A percentile compares a stretch with the other conserved stretches of the same genome.
Conservation (phyloP, 495 filamentous ascomycete species). For the Xylaria bambusicola region DNA sequence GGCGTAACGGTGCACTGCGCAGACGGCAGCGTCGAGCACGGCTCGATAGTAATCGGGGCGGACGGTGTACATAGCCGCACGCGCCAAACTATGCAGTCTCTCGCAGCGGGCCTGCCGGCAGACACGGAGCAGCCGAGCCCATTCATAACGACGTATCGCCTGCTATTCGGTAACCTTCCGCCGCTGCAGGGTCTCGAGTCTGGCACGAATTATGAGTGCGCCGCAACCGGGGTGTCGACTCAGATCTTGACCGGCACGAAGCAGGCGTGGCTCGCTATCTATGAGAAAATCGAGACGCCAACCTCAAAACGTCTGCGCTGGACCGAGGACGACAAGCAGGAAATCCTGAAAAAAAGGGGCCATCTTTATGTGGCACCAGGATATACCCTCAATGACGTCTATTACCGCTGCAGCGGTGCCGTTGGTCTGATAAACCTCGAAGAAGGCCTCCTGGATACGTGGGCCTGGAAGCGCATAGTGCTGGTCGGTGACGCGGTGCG, state of each 20-base stretch:
- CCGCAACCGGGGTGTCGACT: constrained; percentile 23
- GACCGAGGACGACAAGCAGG: constrained; percentile 39
- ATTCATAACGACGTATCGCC: constrained; percentile 31
- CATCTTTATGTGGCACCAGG: constrained; percentile 34
- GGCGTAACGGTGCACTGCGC: constrained; percentile 36
- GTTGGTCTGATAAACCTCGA: constrained; percentile 38
- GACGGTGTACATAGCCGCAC: constrained; percentile 54
- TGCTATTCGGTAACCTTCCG: constrained; percentile 30
- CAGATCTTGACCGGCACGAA: constrained; percentile 27
- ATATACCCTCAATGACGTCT: constrained; percentile 42
- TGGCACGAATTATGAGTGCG: constrained; percentile 21
- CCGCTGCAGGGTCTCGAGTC: constrained; percentile 25
- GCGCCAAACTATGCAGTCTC: constrained; percentile 43
- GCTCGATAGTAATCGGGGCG: constrained; percentile 54
- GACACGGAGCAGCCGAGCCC: constrained; percentile 26
- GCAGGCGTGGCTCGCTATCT: constrained; percentile 42
- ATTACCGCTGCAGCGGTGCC: constrained; percentile 24
- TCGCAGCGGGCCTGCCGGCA: constrained; percentile 29
- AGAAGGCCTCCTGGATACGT: constrained; percentile 41
- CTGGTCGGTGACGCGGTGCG: constrained; percentile 48
- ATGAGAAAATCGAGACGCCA: constrained; percentile 42
- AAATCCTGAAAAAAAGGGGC: constrained; percentile 27
- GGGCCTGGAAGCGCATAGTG: constrained; percentile 43
- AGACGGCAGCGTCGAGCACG: constrained; percentile 44
- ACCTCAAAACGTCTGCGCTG: constrained; percentile 42